Conservation (phyloP, 2,329 filamentous ascomycete genomes). For the Colletotrichum kahawae region DNA sequence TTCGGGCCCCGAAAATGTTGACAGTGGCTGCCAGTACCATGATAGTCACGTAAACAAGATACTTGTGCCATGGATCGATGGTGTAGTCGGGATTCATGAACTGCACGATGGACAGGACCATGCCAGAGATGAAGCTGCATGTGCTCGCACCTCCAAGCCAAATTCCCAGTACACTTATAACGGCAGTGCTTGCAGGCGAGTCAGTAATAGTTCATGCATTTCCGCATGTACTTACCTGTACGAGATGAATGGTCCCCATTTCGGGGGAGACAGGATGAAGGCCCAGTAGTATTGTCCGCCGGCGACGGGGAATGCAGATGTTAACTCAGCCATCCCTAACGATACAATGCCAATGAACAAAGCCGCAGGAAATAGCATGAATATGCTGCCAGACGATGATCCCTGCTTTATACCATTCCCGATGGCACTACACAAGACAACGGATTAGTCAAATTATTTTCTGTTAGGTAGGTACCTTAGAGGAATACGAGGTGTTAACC, state of each 20-base stretch:
- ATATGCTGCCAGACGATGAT: constrained; percentile 27
- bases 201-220: neutral
- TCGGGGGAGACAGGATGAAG: constrained; percentile 24
- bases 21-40: neutral
- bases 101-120: constrained; percentile 28
- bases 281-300: constrained; percentile 33
- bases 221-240: neutral
- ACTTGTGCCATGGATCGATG: neutral
- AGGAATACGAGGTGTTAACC: too few species aligned
- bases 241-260: constrained; percentile 26
- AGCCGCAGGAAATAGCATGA: constrained; percentile 30
- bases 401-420: constrained; percentile 32
- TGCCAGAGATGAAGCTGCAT: constrained; percentile 22
- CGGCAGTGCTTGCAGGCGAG: neutral
- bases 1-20: neutral
- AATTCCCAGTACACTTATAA: neutral
- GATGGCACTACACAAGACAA: constrained; percentile 15
- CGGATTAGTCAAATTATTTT: too few species aligned
- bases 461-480: too few species aligned
- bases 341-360: constrained; percentile 31
- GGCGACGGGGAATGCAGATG: constrained; percentile 30
- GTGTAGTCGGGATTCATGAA: neutral
- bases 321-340: constrained; percentile 30
- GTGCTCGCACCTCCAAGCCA: constrained; percentile 8
- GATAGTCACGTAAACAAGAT: neutral